Evolutionary conservation across 108 stramenopile species (phyloP).

Genomic region (Poteriospumella lacustris): DNA sequence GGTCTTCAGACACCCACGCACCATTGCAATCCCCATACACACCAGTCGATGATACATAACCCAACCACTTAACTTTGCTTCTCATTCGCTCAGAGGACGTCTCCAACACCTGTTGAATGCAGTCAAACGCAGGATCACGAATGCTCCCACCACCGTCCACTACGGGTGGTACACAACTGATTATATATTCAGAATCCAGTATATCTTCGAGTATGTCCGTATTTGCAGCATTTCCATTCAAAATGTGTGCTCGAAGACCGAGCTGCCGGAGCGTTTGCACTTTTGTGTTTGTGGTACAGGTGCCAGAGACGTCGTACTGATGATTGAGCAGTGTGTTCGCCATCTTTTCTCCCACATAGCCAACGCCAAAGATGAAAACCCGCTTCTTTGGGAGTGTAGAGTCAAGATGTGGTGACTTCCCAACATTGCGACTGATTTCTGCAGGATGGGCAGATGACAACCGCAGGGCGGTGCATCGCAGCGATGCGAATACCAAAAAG

Average conservation of each 20-base stretch:
- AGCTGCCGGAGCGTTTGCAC: neutral
- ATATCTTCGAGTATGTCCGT: neutral
- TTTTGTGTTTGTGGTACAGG: conserved; percentile 31
- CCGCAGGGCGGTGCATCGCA: too few relatives aligned
- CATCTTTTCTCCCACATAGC: conserved; percentile 40
- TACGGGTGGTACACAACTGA: neutral
- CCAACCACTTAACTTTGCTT: conserved; percentile 39
- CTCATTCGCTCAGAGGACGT: conserved; percentile 30
- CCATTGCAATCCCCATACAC: conserved; percentile 50
- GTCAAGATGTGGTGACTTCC: too few relatives aligned
- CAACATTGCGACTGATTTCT: too few relatives aligned
- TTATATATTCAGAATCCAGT: neutral
- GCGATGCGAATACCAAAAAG: too few relatives aligned
- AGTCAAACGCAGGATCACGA: too few relatives aligned
- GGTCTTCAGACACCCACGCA: conserved; percentile 48
- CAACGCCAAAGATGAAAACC: conserved; percentile 52
- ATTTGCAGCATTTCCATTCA: too few relatives aligned
- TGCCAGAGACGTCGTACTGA: conserved; percentile 41
- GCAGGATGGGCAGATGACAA: too few relatives aligned
- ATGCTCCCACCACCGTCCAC: neutral
- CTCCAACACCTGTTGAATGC: conserved; percentile 36
- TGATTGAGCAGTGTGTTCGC: conserved; percentile 31
- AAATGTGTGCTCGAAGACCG: too few relatives aligned
- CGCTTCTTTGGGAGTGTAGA: too few relatives aligned
- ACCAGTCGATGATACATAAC: conserved; percentile 50